Conservation (phyloP, 2,329 filamentous ascomycete genomes). For the Verticillium longisporum region DNA sequence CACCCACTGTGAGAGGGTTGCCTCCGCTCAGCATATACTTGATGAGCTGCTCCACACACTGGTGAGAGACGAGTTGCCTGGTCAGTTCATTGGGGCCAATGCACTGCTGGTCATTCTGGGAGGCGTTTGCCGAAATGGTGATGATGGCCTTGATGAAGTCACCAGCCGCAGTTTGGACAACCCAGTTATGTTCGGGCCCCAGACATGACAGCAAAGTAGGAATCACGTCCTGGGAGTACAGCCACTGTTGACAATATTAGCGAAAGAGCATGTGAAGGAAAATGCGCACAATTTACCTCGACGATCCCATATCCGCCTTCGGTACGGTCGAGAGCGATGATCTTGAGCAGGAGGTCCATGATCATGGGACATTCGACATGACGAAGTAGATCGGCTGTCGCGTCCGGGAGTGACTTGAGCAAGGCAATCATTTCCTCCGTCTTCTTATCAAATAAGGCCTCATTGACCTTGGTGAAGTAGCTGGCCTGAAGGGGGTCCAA, state of each 20-base stretch:
- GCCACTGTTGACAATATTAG: constrained; percentile 56
- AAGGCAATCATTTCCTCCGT: constrained; percentile 94
- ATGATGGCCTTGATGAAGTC: constrained; percentile 99
- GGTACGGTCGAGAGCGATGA: constrained; percentile 89
- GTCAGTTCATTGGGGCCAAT: constrained; percentile 97
- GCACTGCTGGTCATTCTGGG: constrained; percentile 96
- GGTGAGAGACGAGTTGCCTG: constrained; percentile 81
- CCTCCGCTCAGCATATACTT: constrained; percentile 87
- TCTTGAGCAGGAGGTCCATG: constrained; percentile 95
- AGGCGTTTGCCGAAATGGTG: constrained; percentile 96
- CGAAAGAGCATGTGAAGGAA: constrained; percentile 3
- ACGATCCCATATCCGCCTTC: constrained; percentile 90
- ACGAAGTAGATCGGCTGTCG: constrained; percentile 77
- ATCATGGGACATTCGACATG: constrained; percentile 98
- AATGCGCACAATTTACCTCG: constrained; percentile 54
- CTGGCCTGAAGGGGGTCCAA: constrained; percentile 90
- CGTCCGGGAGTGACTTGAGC: constrained; percentile 74
- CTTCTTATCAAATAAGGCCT: constrained; percentile 95
- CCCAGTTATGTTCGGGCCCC: constrained; percentile 74
- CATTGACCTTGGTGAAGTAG: constrained; percentile 98
- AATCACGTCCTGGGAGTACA: constrained; percentile 83
- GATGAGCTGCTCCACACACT: constrained; percentile 80
- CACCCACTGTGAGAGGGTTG: constrained; percentile 90
- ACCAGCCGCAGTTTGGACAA: constrained; percentile 91
- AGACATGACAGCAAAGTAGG: constrained; percentile 82